Base-by-base conservation (phyloP, 129 eudicot genomes). In the Chrysanthemum lavandulifolium region DNA sequence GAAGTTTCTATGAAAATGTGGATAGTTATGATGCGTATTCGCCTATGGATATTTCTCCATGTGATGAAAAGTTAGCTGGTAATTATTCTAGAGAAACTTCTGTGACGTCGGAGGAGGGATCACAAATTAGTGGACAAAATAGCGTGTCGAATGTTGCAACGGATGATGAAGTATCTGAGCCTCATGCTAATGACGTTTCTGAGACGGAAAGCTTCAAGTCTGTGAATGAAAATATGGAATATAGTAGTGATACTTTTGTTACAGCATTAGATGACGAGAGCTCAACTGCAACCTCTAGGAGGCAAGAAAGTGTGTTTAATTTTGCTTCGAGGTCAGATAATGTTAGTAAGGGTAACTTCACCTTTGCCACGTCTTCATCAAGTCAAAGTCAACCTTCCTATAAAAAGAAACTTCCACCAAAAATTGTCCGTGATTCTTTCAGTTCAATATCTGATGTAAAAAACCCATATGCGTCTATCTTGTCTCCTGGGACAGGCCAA, bases 141-240 rank as follows among this genome's bases (percentile, higher is more conserved):
- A 64, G 61, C 25, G 74, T 55, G 23, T 82, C 88, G 1, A 76
- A 73, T 75, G 87, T 79, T 71, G 65, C 81, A 59, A 64, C 68
- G 1, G 95, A 85, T 71, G 95, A 50, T 40, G 85, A 75, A 71
- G 76, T 48, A 60, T 73, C 81, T 74, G 79, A 40, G 71, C 16
- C 69, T 72, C 61, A 10, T n/a, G 13, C 25, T 29, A 68, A 72
- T 75, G 76, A 78, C 71, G 81, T 61, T 72, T 86, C 86, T 70
- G 97, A 89, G 75, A 86, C 90, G 31, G 97, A 89, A 78, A 93
- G 97, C 81, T 93, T 85, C 53, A 82, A 67, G 74, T 85, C 98
- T 71, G 98, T 86, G 8, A 67, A 78, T 47, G 96, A 89, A 29
- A 78, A 87, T 61, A 54, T 84, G 47, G 97, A 87, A 21, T 73